Base-by-base conservation (phyloP, 768 basidiomycete genomes). In the Psilocybe azurescens region DNA sequence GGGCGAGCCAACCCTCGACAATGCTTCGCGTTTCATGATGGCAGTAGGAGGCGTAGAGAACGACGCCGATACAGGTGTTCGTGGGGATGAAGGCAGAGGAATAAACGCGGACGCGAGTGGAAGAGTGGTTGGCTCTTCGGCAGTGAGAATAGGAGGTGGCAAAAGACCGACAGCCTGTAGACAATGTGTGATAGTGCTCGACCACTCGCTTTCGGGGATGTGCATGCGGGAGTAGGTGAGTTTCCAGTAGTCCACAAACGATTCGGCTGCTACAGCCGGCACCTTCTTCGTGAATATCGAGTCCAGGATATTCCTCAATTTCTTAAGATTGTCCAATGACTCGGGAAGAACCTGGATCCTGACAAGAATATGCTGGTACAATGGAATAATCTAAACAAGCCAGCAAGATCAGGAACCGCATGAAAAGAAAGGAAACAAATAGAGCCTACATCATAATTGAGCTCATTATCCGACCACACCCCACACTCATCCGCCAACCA, bases 201-300 rank as follows among this genome's bases (percentile, higher is more conserved):
- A 82, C 89, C 89, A 93, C 5, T 84, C 86, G 2, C 68, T 69
- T 13, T 69, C 62, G 0, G 89, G 87, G 24, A 77, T 73, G 3
- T 76, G 63, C 24, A 77, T 38, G 1, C 71, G 56, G 10, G 77
- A 77, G 62, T 80, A 90, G 2, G 79, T 77, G 1, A 75, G 65
- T 14, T 78, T 70, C 91, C 91, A 93, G 69, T 89, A 89, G 32
- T 84, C 83, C 6, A 70, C 70, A 68, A 93, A 91, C 2, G 86
- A 79, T 5, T 85, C 82, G 11, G 73, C 71, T 3, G 82, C 76
- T 0, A 65, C 66, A 3, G 83, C 80, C 57, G 83, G 86, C 53
- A 83, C 80, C 4, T 86, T 80, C 14, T 86, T 82, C 32, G 67
- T 64, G 65, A 94, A 89, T 28, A 84, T 83, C 2, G 89, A 84